A percentile compares a stretch with the other conserved stretches of the same genome.
Conservation (phyloP, 2,329 filamentous ascomycete species). For the Fusarium albidum region DNA sequence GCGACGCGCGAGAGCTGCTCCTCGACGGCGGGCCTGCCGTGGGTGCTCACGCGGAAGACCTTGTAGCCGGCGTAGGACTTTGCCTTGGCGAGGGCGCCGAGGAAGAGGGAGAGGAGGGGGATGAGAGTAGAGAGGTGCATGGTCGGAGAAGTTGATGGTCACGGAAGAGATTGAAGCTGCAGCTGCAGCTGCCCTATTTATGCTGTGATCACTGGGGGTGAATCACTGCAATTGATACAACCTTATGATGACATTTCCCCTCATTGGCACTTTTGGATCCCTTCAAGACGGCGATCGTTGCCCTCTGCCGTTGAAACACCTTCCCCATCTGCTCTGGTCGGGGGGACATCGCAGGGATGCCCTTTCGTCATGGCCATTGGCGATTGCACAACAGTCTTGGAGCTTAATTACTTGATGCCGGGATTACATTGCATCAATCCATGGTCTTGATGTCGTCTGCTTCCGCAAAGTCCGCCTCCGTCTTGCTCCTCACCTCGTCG, state of each 20-base stretch:
- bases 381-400: slow-evolving; percentile 20
- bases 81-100: slow-evolving; percentile 24
- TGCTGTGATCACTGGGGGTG: too few relatives aligned
- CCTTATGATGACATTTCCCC: neutral
- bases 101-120: slow-evolving; percentile 24
- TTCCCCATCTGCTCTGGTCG: slow-evolving; percentile 25
- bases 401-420: slow-evolving; percentile 11
- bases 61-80: slow-evolving; percentile 46
- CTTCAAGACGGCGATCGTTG: slow-evolving; percentile 13
- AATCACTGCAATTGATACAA: too few relatives aligned
- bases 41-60: slow-evolving; percentile 55
- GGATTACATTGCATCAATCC: slow-evolving; percentile 43
- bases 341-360: neutral
- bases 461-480: slow-evolving; percentile 72
- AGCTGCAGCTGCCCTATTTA: too few relatives aligned
- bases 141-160: neutral
- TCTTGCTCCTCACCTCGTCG: slow-evolving; percentile 75
- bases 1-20: slow-evolving; percentile 41
- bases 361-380: slow-evolving; percentile 12
- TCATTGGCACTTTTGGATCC: slow-evolving; percentile 18
- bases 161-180: too few relatives aligned
- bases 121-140: slow-evolving; percentile 31
- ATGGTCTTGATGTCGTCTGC: slow-evolving; percentile 63
- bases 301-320: slow-evolving; percentile 11
- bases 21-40: slow-evolving; percentile 49